Base-by-base conservation (phyloP, 2,329 filamentous ascomycete species). In the Scedosporium aurantiacum region DNA sequence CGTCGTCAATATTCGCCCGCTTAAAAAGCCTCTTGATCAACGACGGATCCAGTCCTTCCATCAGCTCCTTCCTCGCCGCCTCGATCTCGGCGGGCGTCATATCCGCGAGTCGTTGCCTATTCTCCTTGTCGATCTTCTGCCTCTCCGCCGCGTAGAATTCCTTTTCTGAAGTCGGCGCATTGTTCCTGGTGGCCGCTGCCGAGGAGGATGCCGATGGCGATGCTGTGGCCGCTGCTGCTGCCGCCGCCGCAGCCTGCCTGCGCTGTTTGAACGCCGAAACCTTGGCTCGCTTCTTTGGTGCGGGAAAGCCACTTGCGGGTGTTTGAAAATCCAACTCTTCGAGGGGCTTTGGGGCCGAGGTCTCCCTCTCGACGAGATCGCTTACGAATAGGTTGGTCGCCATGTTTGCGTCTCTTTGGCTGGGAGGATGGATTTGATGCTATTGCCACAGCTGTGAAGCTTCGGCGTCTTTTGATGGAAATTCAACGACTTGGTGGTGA, bases 71-170 rank as follows among this genome's bases (percentile, higher is more conserved):
- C 52, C 88, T 84, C 63, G 94, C 91, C 66, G 87, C 79, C 64
- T 89, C 85, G 63, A 97, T 96, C 73, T 97, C 90, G 43, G 84
- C 82, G 0, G 84, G 76, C 1, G 88, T 89, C 94, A 99, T 97
- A 27, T 79, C 78, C 14, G 85, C 86, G 56, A 99, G 73, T 63
- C 82, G 83, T 62, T 85, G 81, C 54, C 76, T 83, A 69, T 97
- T 99, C 71, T 97, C 91, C 66, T 85, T 81, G 68, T 93, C 89
- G 70, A 99, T 97, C 4, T 81, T 81, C 77, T 10, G 79, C 72
- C 50, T 78, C 76, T 68, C 60, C 61, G 40, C 57, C 37, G 41
- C 63, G 65, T 21, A 63, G 65, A 28, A 64, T 64, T 45, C 67
- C 64, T 41, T 62, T 61, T 18, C 45, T 56, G 52, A 41, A 50